Evolutionary conservation across 345 rosid species (phyloP).

Genomic region (Arabidopsis suecica): DNA sequence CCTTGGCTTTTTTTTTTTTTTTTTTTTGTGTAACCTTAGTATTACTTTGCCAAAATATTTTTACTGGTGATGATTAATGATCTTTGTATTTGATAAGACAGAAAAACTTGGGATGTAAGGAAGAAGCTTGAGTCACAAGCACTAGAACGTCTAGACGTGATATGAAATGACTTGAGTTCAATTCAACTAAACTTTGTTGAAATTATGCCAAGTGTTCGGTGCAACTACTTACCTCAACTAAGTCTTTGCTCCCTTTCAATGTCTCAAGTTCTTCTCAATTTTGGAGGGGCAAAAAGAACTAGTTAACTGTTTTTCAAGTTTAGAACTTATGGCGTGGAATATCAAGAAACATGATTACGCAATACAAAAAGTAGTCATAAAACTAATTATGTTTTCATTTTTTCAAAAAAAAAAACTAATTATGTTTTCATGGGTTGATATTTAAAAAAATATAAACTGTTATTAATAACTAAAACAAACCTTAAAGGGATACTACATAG

Average conservation of each 20-base stretch:
- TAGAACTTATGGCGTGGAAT: background rate
- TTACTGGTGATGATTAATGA: conserved; percentile 12
- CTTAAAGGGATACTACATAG: background rate
- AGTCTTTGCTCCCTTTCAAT: conserved; percentile 22
- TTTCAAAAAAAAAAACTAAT: no score
- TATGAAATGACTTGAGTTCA: conserved; percentile 27
- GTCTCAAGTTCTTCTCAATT: conserved; percentile 10
- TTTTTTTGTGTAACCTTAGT: background rate
- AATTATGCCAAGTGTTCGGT: conserved; percentile 39
- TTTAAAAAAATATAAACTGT: background rate
- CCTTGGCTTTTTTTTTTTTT: no score
- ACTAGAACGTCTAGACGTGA: conserved; percentile 23
- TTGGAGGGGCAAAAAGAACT: background rate
- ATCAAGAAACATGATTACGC: background rate
- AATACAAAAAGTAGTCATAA: background rate
- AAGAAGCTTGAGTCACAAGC: conserved; percentile 34
- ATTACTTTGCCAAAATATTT: background rate
- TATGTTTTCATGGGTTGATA: background rate
- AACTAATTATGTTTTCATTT: background rate
- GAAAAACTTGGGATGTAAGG: conserved; percentile 18
- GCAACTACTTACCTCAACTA: conserved; percentile 44
- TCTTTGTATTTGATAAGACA: conserved; percentile 14
- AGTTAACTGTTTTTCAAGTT: background rate
- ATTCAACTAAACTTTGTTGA: conserved; percentile 41
- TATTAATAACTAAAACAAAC: background rate